Evolutionary conservation across 441 rosid genomes (phyloP), one percentile per base, ranked within the genome.

Genomic region (Manihot esculenta): DNA sequence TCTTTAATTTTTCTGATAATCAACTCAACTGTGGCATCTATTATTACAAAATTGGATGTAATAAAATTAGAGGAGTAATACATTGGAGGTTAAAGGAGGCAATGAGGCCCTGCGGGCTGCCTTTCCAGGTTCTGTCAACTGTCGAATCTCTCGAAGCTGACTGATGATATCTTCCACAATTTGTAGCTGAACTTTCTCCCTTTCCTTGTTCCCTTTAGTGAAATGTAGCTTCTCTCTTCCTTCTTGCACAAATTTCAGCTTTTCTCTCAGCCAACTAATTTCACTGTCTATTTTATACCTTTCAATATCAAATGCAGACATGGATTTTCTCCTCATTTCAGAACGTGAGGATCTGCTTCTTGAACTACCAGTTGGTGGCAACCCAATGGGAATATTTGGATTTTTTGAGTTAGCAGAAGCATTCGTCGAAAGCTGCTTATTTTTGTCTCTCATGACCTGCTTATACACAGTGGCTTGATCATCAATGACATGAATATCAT

Each of bases 221-320:
- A 83, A 24, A 35, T 76, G 85, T 38, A 88, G 84, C 75, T 83
- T 90, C 66, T 81, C 84, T 75, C 90, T 90, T 80, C 89, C 96
- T 47, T 79, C 84, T 45, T 82, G 90, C 58, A 90, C 84, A 72
- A 64, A 64, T 74, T 76, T 85, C 49, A 88, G 80, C 82, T 92
- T 90, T 76, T 87, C 92, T 79, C 85, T 87, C 27, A 92, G 80
- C 79, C 84, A 69, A 42, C 77, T 87, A 41, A 92, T 91, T 80
- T 92, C 94, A 71, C 69, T 78, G 66, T 87, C 96, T 24, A 92
- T 82, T 77, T 85, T 92, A n/a, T 74, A 72, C 78, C 88, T 84
- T 72, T 90, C 96, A 68, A 69, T 69, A 79, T 92, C 97, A 51
- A 87, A 79, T 68, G 87, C 83, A 61, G 97, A 86, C 94, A 88